Percentiles rank a stretch among this genome's conserved stretches.
phyloP scores from a whole-genome alignment of 805 yeast genomes.

The Suhomyces vadensis region DNA sequence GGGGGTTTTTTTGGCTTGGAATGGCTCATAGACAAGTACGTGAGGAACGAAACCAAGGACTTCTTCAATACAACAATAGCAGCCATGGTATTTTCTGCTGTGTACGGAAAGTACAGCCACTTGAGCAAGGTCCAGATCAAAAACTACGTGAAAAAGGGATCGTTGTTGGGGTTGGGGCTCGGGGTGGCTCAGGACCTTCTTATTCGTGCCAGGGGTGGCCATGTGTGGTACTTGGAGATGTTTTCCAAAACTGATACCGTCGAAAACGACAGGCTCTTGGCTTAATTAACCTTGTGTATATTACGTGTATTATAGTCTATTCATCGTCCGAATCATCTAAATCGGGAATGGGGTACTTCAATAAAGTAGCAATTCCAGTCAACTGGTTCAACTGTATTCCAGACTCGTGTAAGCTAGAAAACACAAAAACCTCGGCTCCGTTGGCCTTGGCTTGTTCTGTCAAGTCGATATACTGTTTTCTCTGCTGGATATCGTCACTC shows the following conservation, averaged over 20 bases:
- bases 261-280: neutral
- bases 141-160: constrained; percentile 51
- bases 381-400: constrained; percentile 88
- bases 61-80: constrained; percentile 63
- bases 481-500: constrained; percentile 64
- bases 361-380: constrained; percentile 87
- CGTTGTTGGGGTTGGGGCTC: constrained; percentile 54
- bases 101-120: constrained; percentile 47
- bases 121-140: constrained; percentile 46
- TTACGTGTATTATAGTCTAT: constrained; percentile 14
- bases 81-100: constrained; percentile 51
- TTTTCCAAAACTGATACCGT: constrained; percentile 6
- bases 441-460: constrained; percentile 63
- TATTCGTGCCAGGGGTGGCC: constrained; percentile 57
- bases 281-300: neutral
- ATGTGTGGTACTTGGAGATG: constrained; percentile 60
- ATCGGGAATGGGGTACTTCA: constrained; percentile 81
- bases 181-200: constrained; percentile 71
- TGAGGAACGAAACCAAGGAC: constrained; percentile 53
- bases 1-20: constrained; percentile 60
- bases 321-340: constrained; percentile 61
- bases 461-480: constrained; percentile 68
- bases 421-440: constrained; percentile 78
- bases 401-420: constrained; percentile 82
- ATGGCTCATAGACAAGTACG: constrained; percentile 52